These are phyloP conservation scores for Ziziphus jujuba DNA, from an alignment of 306 rosid species.

Conservation along the genomic window DNA sequence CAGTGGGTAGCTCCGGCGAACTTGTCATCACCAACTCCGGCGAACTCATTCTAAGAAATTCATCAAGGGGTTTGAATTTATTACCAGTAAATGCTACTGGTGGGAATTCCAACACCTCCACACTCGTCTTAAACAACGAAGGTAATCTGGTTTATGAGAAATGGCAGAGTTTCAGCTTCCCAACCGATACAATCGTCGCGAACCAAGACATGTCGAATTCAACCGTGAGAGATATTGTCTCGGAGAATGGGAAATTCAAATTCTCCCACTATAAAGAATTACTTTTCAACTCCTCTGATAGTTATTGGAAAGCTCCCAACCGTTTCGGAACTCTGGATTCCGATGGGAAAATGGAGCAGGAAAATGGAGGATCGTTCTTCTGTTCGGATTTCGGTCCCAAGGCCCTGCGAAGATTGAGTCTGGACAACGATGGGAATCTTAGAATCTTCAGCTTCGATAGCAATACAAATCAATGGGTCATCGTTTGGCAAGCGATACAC, in stretches of 20 bases:
- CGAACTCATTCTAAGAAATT: constrained; percentile 34
- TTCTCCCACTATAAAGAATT: constrained; percentile 24
- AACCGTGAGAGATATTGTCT: constrained; percentile 12
- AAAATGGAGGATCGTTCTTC: constrained; percentile 15
- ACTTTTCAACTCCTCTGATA: constrained; percentile 22
- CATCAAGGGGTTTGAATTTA: constrained; percentile 15
- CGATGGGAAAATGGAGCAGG: constrained; percentile 38
- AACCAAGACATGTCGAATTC: constrained; percentile 41
- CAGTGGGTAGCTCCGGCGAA: constrained; percentile 19
- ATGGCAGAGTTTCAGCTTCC: constrained; percentile 58
- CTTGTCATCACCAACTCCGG: constrained; percentile 44
- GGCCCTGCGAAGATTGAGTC: constrained; percentile 44
- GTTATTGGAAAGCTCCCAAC: constrained; percentile 21
- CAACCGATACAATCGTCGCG: constrained; percentile 61
- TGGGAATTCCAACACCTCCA: constrained; percentile 33
- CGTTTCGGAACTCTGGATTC: constrained; percentile 24
- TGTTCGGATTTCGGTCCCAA: constrained; percentile 50
- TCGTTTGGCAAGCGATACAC: constrained; percentile 56
- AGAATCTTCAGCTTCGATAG: constrained; percentile 56
- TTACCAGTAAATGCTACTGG: constrained; percentile 6
- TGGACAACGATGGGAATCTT: constrained; percentile 71
- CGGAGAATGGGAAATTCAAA: constrained; percentile 43
- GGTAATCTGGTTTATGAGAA: constrained; percentile 48
- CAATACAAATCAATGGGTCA: constrained; percentile 35
- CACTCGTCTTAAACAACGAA: constrained; percentile 29